Base-by-base conservation (phyloP, 805 yeast species). In the Jamesozyma hellenica region DNA sequence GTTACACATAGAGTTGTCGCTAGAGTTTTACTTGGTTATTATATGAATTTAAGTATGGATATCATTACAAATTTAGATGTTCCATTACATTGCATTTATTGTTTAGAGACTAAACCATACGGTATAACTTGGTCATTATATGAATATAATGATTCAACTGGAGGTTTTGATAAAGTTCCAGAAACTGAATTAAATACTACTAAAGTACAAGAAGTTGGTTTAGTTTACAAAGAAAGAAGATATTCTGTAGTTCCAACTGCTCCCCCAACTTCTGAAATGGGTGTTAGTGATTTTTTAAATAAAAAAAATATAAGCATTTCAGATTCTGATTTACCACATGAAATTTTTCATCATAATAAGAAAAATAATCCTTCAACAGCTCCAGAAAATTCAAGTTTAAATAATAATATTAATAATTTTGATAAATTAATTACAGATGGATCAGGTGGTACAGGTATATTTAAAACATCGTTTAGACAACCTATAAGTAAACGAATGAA, bases 121-220 rank as follows among this genome's bases (percentile, higher is more conserved):
- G 97, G 97, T 2, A 94, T 94, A 2, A 94, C 86, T 44, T 90
- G 95, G 86, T 74, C 82, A 12, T 68, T 88, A 58, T 90, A 80
- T 62, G 95, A 87, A 58, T 90, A 80, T 63, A 82, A 84, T 51
- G 96, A 88, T 49, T 63, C 61, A 2, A 61, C 70, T 31, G 88
- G 87, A 56, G 77, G 85, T 80, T 90, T 90, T 63, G 72, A 66
- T 40, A 75, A 82, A 51, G 79, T 86, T 4, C 64, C 67, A 4
- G 60, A 67, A 35, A 60, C 64, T 7, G 63, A 64, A 35, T 45
- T 67, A 36, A 64, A 66, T 41, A 64, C 68, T 17, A 67, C 61
- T 28, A 81, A 74, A 48, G 76, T 81, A 27, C 72, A 73, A 50
- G 84, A 81, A 54, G 78, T 79, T 30, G 85, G 82, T 0, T 76